Evolutionary conservation across 176 grass and related monocot species (phyloP), one percentile per base, ranked within the genome.

Genomic region (Triticum monococcum): DNA sequence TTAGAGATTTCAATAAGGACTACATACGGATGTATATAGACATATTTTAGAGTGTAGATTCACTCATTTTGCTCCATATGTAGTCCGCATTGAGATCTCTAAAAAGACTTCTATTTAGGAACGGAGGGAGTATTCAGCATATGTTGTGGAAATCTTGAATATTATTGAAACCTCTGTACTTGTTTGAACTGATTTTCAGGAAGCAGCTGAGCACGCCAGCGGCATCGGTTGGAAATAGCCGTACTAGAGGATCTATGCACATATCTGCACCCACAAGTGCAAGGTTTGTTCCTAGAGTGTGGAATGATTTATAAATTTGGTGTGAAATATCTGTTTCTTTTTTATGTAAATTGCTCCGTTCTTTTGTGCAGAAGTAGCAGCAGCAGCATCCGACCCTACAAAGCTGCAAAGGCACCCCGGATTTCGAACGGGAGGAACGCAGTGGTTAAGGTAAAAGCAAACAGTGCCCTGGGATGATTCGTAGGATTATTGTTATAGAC

Each of bases 311-410:
- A 74, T 50, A 50, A 50, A 5, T 50, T 54, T 54, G 16, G 50
- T 18, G 30, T 46, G 5, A 26, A 64, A 23, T 30, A 82, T 79
- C 26, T 78, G 26, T 5, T 72, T 9, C 22, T 79, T 3, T 22
- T 79, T 28, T 43, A 40, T 84, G 45, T 14, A 30, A 75, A 79
- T 28, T 91, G 35, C 6, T 66, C 22, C 61, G 8, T 41, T 75
- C 26, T 77, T 35, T 36, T 87, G 35, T 80, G 60, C 85, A 91
- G 89, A 91, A 91, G 81, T 83, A 87, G 85, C 68, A 75, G 36
- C 0, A 68, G 84, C 2, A 74, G 60, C 63, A 3, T 28, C 33
- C 75, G 62, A 20, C 81, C 75, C 60, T 26, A 36, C 43, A 85
- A 78, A 85, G 54, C 75, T 61, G 67, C 68, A 48, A 87, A 91